Evolutionary conservation across 164 flowering plant genomes (phyloP).

Genomic region (Stephania japonica): DNA sequence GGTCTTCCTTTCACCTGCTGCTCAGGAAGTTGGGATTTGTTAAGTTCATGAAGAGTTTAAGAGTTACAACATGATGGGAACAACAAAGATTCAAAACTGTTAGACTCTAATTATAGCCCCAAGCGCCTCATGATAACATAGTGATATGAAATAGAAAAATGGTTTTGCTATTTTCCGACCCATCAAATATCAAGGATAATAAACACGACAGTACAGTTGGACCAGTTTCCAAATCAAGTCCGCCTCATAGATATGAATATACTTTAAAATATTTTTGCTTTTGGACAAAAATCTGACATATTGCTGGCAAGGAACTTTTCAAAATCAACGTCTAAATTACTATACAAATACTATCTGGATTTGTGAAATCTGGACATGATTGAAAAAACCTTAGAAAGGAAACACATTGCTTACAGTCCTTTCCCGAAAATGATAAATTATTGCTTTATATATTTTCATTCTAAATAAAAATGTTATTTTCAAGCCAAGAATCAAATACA

Average conservation of each 20-base stretch:
- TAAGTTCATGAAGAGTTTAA: neutral
- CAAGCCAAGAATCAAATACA: too few relatives aligned
- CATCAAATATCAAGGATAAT: neutral
- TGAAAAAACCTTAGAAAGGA: too few relatives aligned
- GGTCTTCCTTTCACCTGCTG: conserved; percentile 64
- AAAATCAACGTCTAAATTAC: neutral
- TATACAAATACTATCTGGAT: too few relatives aligned
- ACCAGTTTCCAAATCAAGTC: neutral
- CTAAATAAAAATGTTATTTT: too few relatives aligned
- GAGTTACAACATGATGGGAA: neutral
- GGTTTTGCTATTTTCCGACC: neutral
- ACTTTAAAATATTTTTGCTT: neutral
- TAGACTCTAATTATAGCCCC: neutral
- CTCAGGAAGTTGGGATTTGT: conserved; percentile 6
- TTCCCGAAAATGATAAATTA: too few relatives aligned
- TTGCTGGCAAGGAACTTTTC: neutral
- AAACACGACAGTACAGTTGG: neutral
- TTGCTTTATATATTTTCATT: too few relatives aligned
- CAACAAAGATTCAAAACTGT: neutral
- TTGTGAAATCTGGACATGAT: too few relatives aligned
- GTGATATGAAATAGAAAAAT: neutral
- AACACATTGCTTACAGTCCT: too few relatives aligned
- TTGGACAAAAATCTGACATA: neutral
- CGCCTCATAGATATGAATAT: neutral
- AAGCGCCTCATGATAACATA: neutral